Base-by-base conservation (phyloP, 331 rosid species). In the Stylosanthes scabra region DNA sequence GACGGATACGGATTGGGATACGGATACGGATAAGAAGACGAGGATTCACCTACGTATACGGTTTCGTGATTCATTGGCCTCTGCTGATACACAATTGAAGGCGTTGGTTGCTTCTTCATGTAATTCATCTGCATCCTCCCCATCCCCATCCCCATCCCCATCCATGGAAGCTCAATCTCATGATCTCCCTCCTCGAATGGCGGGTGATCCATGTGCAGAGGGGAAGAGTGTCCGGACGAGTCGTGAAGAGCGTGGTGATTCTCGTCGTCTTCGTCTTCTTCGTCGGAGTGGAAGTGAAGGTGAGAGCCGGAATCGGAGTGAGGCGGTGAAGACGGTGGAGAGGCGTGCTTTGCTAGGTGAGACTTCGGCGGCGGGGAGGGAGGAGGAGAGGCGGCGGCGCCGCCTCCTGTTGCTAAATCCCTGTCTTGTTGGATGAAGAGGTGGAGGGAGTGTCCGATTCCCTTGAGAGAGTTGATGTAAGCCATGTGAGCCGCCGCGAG, bases 401-500 rank as follows among this genome's bases (percentile, higher is more conserved):
- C 39, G 6, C 39, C 39, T 34, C 39, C 39, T 34, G 39, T 6
- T 6, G 39, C 39, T 3, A 3, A 0, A 81, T 73, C 72, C 27
- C 68, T 68, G 2, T 86, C 92, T 3, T 72, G 83, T 15, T 76
- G 74, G 7, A 95, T 77, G 68, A 95, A 95, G 31, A 12, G 12
- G 50, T 83, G 87, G 0, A 95, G 44, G 9, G 99, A 95, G 28
- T 69, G 83, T 0, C 98, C 99, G 65, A 92, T 81, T 6, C 73
- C 72, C 11, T 60, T 85, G 6, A 95, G 96, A 6, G 98, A 92
- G 65, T 75, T 86, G 46, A 88, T 79, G 77, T 95, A 95, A 1
- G 91, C 88, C 1, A 87, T 0, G 83, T 95, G 99, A 44, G 98
- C 82, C 0, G 93, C 90, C 0, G 99, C 88, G 2, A 95, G 86